phyloP scores from a whole-genome alignment of 1,284 basidiomycete genomes.

The Sporisorium sorghi region DNA sequence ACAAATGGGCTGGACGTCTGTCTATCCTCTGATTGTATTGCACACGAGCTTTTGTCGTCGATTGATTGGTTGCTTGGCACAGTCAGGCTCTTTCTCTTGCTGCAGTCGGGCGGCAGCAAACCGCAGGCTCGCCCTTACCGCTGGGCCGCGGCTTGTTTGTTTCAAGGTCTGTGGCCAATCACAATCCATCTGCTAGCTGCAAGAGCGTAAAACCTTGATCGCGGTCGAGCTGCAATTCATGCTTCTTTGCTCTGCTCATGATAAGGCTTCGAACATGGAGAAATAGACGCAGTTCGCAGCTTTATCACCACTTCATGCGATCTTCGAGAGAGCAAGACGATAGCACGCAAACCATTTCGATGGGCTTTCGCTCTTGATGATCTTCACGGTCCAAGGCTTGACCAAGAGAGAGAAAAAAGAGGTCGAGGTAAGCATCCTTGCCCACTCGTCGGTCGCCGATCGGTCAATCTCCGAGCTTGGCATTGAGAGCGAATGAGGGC shows the following conservation, averaged over 20 bases:
- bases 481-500: not conserved
- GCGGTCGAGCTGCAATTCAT: not conserved
- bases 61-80: slow-evolving; percentile 4
- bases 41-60: not conserved
- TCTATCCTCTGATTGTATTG: not conserved
- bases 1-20: not conserved
- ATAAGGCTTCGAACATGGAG: not conserved
- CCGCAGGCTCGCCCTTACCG: not conserved
- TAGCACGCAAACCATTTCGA: too few relatives aligned
- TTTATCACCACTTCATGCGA: not conserved
- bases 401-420: not conserved
- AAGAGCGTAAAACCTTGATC: not conserved
- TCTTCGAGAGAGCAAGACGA: not conserved
- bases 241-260: not conserved
- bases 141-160: not conserved
- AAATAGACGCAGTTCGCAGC: not conserved
- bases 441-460: not conserved
- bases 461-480: not conserved
- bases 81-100: not conserved
- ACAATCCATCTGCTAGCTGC: not conserved
- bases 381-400: slow-evolving; percentile 11
- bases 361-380: slow-evolving; percentile 25
- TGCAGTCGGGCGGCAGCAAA: too few relatives aligned
- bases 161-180: not conserved
- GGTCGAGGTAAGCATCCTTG: too few relatives aligned